Evolutionary conservation across 257 asterid species (phyloP).

Genomic region (Salvia splendens): DNA sequence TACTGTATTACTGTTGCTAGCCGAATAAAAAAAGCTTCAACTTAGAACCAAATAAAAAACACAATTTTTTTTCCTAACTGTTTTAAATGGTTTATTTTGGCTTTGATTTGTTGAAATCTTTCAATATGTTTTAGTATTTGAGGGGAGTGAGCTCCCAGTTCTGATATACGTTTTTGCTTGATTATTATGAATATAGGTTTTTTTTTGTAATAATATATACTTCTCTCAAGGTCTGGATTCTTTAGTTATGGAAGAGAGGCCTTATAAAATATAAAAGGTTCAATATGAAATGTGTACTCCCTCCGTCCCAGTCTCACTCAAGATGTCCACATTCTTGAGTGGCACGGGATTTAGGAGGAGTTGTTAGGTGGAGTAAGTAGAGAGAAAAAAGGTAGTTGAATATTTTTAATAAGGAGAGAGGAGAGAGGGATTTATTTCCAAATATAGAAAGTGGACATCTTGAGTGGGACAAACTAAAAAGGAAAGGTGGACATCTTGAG

Average conservation of each 20-base stretch:
- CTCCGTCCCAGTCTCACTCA: too few relatives aligned
- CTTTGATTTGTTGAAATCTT: background rate
- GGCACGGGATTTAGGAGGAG: too few relatives aligned
- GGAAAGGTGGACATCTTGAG: too few relatives aligned
- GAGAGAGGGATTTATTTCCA: too few relatives aligned
- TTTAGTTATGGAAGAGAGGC: background rate
- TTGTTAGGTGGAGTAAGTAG: too few relatives aligned
- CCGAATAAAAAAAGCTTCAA: background rate
- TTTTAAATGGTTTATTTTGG: background rate
- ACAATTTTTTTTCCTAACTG: background rate
- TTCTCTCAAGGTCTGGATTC: background rate
- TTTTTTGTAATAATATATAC: background rate
- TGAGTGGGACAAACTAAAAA: too few relatives aligned
- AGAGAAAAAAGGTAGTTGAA: too few relatives aligned
- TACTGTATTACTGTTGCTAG: background rate
- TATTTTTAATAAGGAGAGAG: too few relatives aligned
- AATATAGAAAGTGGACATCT: too few relatives aligned
- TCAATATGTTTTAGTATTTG: background rate
- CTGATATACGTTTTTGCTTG: background rate
- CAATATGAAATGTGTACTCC: background rate
- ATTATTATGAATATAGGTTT: background rate
- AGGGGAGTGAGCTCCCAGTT: background rate
- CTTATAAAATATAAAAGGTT: background rate
- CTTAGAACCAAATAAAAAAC: background rate
- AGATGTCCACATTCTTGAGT: too few relatives aligned